Conservation (phyloP, 495 filamentous ascomycete genomes). For the Parmelia sp. region DNA sequence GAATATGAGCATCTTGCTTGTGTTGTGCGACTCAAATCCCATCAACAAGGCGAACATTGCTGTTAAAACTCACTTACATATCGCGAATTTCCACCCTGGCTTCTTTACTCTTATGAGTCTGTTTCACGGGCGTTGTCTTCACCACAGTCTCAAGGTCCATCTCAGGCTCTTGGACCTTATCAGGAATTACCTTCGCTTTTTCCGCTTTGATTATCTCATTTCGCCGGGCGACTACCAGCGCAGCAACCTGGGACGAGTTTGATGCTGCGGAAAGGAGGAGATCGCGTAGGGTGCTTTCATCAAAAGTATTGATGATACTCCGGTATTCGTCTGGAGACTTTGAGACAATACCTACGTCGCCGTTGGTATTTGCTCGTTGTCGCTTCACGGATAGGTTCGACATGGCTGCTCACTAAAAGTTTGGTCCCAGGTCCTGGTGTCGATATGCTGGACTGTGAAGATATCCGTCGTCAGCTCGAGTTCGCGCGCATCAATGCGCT, state of each 20-base stretch:
- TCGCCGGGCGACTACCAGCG: neutral
- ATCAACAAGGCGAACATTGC: neutral
- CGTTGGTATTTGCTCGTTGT: neutral
- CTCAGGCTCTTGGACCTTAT: neutral
- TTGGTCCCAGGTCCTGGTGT: neutral
- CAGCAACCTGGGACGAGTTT: neutral
- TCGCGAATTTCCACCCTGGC: neutral
- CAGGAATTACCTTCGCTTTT: neutral
- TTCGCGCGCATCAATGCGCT: neutral
- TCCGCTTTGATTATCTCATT: neutral
- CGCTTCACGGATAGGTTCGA: constrained; percentile 4
- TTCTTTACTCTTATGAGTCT: neutral
- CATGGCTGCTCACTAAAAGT: neutral
- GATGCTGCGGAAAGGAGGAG: neutral
- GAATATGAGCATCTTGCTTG: too few species aligned
- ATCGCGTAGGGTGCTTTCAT: neutral
- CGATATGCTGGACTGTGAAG: neutral
- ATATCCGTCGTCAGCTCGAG: neutral
- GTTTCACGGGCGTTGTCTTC: neutral
- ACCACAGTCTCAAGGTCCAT: neutral
- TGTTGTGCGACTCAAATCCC: neutral
- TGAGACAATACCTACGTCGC: neutral
- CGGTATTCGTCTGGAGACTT: neutral
- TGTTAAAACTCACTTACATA: neutral
- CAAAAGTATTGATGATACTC: constrained; percentile 6